Evolutionary conservation across 1,139 yeast genomes (phyloP).

Genomic region (Candida tunisiensis): DNA sequence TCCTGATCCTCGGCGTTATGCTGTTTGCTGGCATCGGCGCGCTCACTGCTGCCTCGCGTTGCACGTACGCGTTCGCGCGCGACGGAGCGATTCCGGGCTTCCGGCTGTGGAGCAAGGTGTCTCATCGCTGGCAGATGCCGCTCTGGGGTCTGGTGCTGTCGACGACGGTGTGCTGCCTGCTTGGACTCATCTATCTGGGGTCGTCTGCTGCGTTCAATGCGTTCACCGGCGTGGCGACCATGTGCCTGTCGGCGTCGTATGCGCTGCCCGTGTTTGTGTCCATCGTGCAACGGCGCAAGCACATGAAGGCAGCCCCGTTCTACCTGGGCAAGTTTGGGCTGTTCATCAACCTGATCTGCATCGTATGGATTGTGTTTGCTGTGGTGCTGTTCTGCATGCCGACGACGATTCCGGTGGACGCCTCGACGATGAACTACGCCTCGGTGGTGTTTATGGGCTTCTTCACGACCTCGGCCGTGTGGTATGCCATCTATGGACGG

Average conservation of each 20-base stretch:
- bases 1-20: conserved; percentile 10
- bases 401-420: conserved; percentile 10
- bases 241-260: conserved; percentile 60
- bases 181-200: conserved; percentile 20
- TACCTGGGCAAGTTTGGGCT: conserved; percentile 36
- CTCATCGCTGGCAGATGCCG: too few species aligned
- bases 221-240: conserved; percentile 74
- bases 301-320: too few species aligned
- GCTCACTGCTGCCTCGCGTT: conserved; percentile 43
- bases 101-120: conserved; percentile 36
- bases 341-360: conserved; percentile 20
- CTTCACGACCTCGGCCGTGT: too few species aligned
- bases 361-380: conserved; percentile 23
- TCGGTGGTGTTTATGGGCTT: conserved; percentile 52
- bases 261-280: conserved; percentile 74
- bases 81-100: conserved; percentile 45
- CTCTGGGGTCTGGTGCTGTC: too few species aligned
- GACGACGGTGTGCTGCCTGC: not conserved
- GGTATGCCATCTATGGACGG: too few species aligned
- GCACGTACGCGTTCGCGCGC: conserved; percentile 54
- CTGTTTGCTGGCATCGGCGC: conserved; percentile 50
- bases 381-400: conserved; percentile 24
- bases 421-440: conserved; percentile 54
- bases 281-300: too few species aligned
- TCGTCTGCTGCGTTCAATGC: conserved; percentile 72